Evolutionary conservation across 805 yeast species (phyloP).

Genomic region (Komagataella pseudopastoris): DNA sequence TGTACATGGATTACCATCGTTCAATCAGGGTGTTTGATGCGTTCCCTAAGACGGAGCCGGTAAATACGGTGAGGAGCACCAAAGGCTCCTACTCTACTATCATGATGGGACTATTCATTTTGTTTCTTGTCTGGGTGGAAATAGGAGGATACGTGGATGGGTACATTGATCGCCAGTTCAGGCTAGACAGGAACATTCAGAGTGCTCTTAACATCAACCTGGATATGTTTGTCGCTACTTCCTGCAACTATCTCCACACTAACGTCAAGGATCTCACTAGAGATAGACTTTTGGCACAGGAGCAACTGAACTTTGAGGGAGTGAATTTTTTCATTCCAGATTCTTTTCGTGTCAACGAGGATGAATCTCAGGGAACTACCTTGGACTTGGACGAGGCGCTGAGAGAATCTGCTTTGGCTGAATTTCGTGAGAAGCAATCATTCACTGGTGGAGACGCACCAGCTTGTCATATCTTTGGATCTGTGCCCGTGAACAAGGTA

Average conservation of each 20-base stretch:
- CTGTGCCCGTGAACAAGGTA: constrained; percentile 75
- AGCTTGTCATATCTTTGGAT: constrained; percentile 80
- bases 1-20: neutral
- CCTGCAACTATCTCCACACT: constrained; percentile 65
- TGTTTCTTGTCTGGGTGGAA: constrained; percentile 72
- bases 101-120: constrained; percentile 41
- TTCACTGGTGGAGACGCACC: constrained; percentile 41
- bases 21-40: constrained; percentile 54
- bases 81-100: constrained; percentile 71
- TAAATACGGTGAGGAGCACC: constrained; percentile 58
- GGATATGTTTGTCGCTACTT: constrained; percentile 73
- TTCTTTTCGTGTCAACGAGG: constrained; percentile 29
- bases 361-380: constrained; percentile 16
- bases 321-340: constrained; percentile 40
- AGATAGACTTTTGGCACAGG: constrained; percentile 70
- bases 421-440: constrained; percentile 32
- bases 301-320: constrained; percentile 61
- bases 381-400: constrained; percentile 58
- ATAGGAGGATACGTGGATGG: constrained; percentile 82
- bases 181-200: constrained; percentile 49
- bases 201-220: constrained; percentile 56
- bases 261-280: constrained; percentile 66
- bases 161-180: constrained; percentile 59
- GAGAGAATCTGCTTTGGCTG: constrained; percentile 53
- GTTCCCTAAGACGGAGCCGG: constrained; percentile 42